phyloP scores from a whole-genome alignment of 176 grass and related monocot species.

The Oryza rufipogon region DNA sequence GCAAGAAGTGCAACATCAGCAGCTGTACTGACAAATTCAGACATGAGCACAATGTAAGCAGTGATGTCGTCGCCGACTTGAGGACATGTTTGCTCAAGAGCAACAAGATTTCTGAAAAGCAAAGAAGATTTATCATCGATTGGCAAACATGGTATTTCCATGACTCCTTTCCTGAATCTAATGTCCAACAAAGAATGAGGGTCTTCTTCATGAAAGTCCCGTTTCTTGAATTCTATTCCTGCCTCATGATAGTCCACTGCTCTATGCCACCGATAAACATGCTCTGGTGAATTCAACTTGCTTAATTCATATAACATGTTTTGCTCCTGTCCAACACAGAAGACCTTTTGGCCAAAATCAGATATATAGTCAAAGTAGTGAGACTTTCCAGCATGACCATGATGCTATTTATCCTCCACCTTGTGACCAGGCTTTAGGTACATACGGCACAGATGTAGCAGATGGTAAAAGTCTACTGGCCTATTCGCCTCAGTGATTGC shows the following conservation, averaged over 20 bases:
- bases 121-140: constrained; percentile 31
- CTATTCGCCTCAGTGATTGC: neutral
- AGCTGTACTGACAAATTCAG: constrained; percentile 11
- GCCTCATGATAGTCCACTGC: constrained; percentile 31
- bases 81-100: constrained; percentile 44
- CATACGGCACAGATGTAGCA: constrained; percentile 3
- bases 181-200: constrained; percentile 38
- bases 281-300: neutral
- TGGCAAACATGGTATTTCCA: constrained; percentile 25
- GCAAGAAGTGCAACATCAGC: constrained; percentile 28
- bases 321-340: neutral
- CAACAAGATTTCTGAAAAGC: constrained; percentile 33
- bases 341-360: neutral
- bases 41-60: neutral
- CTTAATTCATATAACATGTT: neutral
- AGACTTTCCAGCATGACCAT: rapidly evolving
- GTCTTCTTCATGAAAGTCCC: neutral
- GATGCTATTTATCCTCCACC: neutral
- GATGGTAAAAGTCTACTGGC: neutral
- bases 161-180: neutral
- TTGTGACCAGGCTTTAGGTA: neutral
- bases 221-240: neutral
- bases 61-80: neutral
- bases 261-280: constrained; percentile 20
- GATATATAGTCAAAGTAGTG: rapidly evolving